Evolutionary conservation across 768 basidiomycete species (phyloP), one percentile per base, ranked within the genome.

Genomic region (Pisolithus tinctorius): DNA sequence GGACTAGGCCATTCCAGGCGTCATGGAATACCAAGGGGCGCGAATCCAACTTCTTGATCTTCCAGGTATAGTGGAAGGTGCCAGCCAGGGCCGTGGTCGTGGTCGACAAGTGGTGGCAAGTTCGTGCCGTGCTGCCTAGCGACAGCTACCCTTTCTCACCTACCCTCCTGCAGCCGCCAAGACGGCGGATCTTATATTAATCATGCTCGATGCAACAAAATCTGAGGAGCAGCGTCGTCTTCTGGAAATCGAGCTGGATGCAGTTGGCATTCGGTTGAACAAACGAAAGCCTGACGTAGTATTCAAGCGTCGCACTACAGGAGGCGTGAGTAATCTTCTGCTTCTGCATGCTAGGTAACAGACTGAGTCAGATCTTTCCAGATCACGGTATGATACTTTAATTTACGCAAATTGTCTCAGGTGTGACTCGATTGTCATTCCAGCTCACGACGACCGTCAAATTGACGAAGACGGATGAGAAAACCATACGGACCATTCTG

Each of bases 31-130:
- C 66, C 84, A 95, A 66, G 96, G 96, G 27, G 85, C 86, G 2
- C 79, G 91, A 40, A 93, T 98, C 51, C 96, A 99, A 65, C 78
- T 97, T 41, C 79, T 97, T 14, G 94, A 97, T 80, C 73, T 97
- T 30, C 94, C 94, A 2, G 94, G 94, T 68, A 97, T 97, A 58
- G 92, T 97, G 7, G 91, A 93, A 69, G 91, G 91, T 13, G 91
- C 91, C 17, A 89, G 87, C 61, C 86, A 90, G 74, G 86, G 88
- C 55, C 81, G 93, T 56, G 94, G 95, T 10, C 80, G 95, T 58
- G 95, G 95, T 29, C 82, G 95, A 58, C 95, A 99, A 69, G 95
- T 99, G 34, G 94, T 99, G 14, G 85, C 94, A 17, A 96, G 84
- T 83, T 60, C 47, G 76, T 62, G 20, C 25, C 14, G 6, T 34